Conservation (phyloP, 495 filamentous ascomycete genomes). For the Xylaria acuta region DNA sequence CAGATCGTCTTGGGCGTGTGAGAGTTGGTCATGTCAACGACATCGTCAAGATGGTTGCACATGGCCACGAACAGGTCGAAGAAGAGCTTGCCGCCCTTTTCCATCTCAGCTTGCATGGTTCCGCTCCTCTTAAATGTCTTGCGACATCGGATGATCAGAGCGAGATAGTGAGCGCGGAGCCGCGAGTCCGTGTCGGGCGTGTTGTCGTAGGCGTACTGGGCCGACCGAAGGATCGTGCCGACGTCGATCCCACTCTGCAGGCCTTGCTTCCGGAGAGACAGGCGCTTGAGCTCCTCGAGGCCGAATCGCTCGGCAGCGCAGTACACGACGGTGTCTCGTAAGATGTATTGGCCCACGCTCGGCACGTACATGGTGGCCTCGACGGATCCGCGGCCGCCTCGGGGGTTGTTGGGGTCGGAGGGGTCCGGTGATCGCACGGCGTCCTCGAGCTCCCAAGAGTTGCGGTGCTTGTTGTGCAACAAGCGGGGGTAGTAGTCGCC, state of each 20-base stretch:
- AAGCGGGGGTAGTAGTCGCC: conserved; percentile 88
- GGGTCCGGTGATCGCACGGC: conserved; percentile 48
- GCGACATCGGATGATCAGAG: conserved; percentile 90
- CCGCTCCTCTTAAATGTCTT: conserved; percentile 95
- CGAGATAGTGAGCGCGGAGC: conserved; percentile 92
- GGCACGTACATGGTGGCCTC: conserved; percentile 75
- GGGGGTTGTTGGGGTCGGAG: conserved; percentile 42
- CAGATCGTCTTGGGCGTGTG: conserved; percentile 59
- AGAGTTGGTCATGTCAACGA: conserved; percentile 67
- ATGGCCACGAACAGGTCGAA: conserved; percentile 97
- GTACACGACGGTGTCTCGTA: conserved; percentile 91
- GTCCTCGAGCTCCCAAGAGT: conserved; percentile 77
- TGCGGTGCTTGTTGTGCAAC: conserved; percentile 68
- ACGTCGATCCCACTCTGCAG: conserved; percentile 84
- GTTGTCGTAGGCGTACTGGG: conserved; percentile 92
- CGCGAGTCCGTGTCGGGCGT: conserved; percentile 88
- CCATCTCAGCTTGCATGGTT: conserved; percentile 98
- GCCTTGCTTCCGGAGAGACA: conserved; percentile 91
- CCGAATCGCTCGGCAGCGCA: conserved; percentile 86
- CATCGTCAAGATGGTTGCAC: conserved; percentile 95
- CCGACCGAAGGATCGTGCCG: conserved; percentile 84
- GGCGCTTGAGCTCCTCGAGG: conserved; percentile 83
- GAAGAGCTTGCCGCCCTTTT: conserved; percentile 86
- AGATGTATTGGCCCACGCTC: conserved; percentile 71
- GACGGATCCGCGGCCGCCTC: conserved; percentile 65